Percentiles rank a stretch among this genome's conserved stretches.
Evolutionary conservation across 2,329 filamentous ascomycete species (phyloP).

Genomic region (Ophiostoma triangulosporum): DNA sequence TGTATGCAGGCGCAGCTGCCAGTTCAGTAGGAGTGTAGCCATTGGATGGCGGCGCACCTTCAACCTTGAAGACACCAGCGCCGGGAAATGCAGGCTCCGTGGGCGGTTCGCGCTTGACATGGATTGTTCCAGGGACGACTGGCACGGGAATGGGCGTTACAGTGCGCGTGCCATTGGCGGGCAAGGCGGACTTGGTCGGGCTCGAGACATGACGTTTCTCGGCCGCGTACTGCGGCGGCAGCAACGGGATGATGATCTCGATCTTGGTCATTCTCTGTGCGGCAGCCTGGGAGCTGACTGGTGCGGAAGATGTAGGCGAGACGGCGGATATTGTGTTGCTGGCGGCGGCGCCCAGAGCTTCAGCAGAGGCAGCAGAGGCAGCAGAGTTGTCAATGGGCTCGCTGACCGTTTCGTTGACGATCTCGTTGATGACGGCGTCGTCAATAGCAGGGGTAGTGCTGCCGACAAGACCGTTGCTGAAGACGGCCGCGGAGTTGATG

Average conservation of each 20-base stretch:
- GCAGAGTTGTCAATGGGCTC: not conserved
- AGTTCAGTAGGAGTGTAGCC: slow-evolving; percentile 35
- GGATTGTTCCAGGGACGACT: not conserved
- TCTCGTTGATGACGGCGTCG: not conserved
- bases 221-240: slow-evolving; percentile 2
- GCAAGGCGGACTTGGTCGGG: not conserved
- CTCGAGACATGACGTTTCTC: not conserved
- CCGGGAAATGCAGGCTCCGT: not conserved
- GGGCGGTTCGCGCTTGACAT: not conserved
- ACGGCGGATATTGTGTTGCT: not conserved
- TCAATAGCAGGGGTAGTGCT: not conserved
- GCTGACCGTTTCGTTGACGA: not conserved
- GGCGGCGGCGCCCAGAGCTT: not conserved
- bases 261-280: slow-evolving; percentile 26
- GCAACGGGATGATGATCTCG: slow-evolving; percentile 32
- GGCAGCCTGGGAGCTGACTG: slow-evolving; percentile 19
- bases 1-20: slow-evolving; percentile 26
- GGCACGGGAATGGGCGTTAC: not conserved
- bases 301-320: slow-evolving; percentile 1
- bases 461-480: not conserved
- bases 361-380: not conserved
- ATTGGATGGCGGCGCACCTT: not conserved
- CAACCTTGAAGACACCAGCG: not conserved
- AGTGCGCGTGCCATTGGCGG: slow-evolving; percentile 1
- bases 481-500: not conserved